Percentiles rank a stretch among this genome's conserved stretches.
phyloP scores from a whole-genome alignment of 1,284 basidiomycete species.

The Cystobasidiaceae sp. region DNA sequence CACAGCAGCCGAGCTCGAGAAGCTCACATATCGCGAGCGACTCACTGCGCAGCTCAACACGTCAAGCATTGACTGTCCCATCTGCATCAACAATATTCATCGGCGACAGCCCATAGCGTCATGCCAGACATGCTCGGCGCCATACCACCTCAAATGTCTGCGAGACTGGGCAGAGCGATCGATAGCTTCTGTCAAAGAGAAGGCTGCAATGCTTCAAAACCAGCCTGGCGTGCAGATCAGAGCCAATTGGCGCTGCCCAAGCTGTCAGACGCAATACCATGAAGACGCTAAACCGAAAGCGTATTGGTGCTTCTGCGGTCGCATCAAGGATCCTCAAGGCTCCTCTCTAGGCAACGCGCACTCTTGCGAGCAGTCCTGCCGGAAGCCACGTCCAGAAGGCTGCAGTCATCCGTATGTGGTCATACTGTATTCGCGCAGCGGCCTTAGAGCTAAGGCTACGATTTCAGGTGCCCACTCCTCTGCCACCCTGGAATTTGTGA shows the following conservation, averaged over 20 bases:
- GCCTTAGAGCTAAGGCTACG: constrained; percentile 64
- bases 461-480: constrained; percentile 53
- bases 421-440: constrained; percentile 50
- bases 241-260: constrained; percentile 41
- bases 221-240: constrained; percentile 33
- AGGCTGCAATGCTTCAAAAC: constrained; percentile 36
- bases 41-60: constrained; percentile 37
- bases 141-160: constrained; percentile 76
- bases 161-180: constrained; percentile 60
- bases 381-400: constrained; percentile 55
- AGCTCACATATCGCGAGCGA: constrained; percentile 33
- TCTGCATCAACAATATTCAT: constrained; percentile 68
- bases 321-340: constrained; percentile 59
- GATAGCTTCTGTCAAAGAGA: constrained; percentile 52
- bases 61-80: constrained; percentile 59
- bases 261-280: constrained; percentile 39
- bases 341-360: constrained; percentile 66
- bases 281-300: constrained; percentile 56
- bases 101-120: constrained; percentile 71
- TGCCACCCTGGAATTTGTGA: constrained; percentile 72
- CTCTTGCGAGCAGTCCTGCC: constrained; percentile 71
- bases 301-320: constrained; percentile 83
- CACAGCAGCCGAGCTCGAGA: constrained; percentile 21
- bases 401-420: constrained; percentile 64
- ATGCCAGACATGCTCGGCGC: constrained; percentile 75